phyloP scores from a whole-genome alignment of 2,329 filamentous ascomycete species.

The Colletotrichum sp. region DNA sequence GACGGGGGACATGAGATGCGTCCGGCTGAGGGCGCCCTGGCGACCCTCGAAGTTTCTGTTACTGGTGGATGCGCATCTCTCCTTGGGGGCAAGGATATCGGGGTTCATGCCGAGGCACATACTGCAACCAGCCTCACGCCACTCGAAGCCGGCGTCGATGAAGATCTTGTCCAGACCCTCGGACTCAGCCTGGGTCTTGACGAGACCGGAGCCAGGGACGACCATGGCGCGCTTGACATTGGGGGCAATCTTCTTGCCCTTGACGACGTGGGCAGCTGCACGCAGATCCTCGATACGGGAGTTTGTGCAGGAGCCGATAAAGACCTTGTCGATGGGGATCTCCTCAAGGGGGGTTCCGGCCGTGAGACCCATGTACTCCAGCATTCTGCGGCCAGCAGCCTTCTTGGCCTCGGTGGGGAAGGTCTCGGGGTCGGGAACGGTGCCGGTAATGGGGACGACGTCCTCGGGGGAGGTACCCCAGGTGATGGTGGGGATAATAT shows the following conservation, averaged over 20 bases:
- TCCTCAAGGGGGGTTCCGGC: constrained; percentile 90
- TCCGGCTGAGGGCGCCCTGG: constrained; percentile 89
- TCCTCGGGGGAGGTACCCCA: constrained; percentile 98
- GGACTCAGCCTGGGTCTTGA: constrained; percentile 88
- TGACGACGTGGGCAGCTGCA: constrained; percentile 83
- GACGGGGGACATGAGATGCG: constrained; percentile 94
- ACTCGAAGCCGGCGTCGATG: constrained; percentile 90
- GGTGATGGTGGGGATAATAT: constrained; percentile 90
- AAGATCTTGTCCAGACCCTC: constrained; percentile 97
- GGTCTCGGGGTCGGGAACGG: constrained; percentile 88
- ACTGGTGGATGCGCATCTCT: constrained; percentile 93
- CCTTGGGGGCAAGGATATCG: constrained; percentile 89
- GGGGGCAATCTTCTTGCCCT: constrained; percentile 83
- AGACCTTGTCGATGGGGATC: constrained; percentile 92
- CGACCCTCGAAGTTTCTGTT: constrained; percentile 98
- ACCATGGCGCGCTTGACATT: constrained; percentile 97
- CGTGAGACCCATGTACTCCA: constrained; percentile 95
- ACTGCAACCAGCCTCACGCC: constrained; percentile 97
- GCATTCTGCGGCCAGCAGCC: constrained; percentile 76
- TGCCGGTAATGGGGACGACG: constrained; percentile 89
- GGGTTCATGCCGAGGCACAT: constrained; percentile 99
- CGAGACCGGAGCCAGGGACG: constrained; percentile 91
- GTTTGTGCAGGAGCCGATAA: constrained; percentile 98
- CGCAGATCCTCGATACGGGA: constrained; percentile 95
- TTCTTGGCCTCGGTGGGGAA: constrained; percentile 84